These are phyloP conservation scores for Pseudoscleropodium purum DNA, from an alignment of 225 moss, liverwort and hornwort species.

Conservation along the genomic window DNA sequence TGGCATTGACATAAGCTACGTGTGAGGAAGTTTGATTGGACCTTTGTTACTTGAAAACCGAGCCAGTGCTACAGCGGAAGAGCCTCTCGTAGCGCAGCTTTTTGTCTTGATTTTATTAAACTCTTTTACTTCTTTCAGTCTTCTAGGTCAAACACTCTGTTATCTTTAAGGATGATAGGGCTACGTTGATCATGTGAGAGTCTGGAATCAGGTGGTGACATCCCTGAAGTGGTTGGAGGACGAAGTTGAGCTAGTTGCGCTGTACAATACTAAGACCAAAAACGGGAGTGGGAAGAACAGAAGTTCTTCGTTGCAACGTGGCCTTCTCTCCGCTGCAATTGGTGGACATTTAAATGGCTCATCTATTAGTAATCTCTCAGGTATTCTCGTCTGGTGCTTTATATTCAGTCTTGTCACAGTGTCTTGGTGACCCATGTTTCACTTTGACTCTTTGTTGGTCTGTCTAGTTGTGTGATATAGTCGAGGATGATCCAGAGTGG, in stretches of 20 bases:
- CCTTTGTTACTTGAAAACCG: neutral
- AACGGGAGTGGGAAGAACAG: slow-evolving; percentile 49
- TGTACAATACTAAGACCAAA: slow-evolving; percentile 49
- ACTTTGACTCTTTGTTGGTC: neutral
- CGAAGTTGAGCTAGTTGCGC: slow-evolving; percentile 66
- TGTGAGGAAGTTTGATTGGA: neutral
- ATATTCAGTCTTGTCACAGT: neutral
- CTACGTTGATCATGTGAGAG: neutral
- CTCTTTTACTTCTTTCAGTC: neutral
- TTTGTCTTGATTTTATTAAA: neutral
- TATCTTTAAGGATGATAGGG: neutral
- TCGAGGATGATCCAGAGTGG: neutral
- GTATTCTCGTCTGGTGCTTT: slow-evolving; percentile 18
- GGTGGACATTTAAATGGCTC: slow-evolving; percentile 53
- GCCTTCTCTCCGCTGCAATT: slow-evolving; percentile 53
- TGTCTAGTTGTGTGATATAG: neutral
- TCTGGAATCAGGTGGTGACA: slow-evolving; percentile 54
- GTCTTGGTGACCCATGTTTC: neutral
- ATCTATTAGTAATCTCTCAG: slow-evolving; percentile 58
- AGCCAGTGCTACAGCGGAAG: neutral
- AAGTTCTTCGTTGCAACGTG: slow-evolving; percentile 50
- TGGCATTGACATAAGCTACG: neutral
- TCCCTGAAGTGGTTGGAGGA: slow-evolving; percentile 80
- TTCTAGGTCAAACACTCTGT: neutral
- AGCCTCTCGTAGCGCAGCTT: neutral